Conservation (phyloP, 192 early-diverging fungal species). For the Coemansia erecta region DNA sequence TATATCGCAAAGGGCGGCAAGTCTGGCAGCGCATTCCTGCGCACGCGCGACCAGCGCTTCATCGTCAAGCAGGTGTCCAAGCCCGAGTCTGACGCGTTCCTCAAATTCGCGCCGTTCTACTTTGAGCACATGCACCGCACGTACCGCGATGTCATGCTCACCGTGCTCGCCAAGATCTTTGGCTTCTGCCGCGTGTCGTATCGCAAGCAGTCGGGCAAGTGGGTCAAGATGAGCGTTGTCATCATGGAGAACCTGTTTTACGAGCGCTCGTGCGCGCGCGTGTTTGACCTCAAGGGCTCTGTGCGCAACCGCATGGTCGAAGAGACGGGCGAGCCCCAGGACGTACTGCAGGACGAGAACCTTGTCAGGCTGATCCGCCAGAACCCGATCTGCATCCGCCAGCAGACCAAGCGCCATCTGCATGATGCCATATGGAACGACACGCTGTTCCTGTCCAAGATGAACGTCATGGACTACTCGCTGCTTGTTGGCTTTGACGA, state of each 20-base stretch:
- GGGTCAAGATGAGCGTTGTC: slow-evolving; percentile 83
- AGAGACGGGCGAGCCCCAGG: slow-evolving; percentile 75
- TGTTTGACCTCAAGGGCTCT: slow-evolving; percentile 94
- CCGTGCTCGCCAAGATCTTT: slow-evolving; percentile 84
- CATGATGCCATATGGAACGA: slow-evolving; percentile 88
- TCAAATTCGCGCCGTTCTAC: slow-evolving; percentile 87
- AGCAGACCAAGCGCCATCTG: slow-evolving; percentile 84
- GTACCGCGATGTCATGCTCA: slow-evolving; percentile 59
- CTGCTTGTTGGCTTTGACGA: slow-evolving; percentile 93
- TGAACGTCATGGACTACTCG: slow-evolving; percentile 98
- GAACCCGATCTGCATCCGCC: slow-evolving; percentile 86
- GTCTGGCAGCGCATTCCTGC: slow-evolving; percentile 86
- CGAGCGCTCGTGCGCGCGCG: slow-evolving; percentile 65
- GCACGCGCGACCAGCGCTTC: slow-evolving; percentile 88
- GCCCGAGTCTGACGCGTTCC: slow-evolving; percentile 82
- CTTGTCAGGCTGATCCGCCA: slow-evolving; percentile 74
- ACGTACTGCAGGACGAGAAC: slow-evolving; percentile 92
- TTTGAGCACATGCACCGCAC: slow-evolving; percentile 70
- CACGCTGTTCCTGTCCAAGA: slow-evolving; percentile 87
- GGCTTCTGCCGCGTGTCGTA: slow-evolving; percentile 90
- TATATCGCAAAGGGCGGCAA: slow-evolving; percentile 89
- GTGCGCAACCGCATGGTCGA: slow-evolving; percentile 91
- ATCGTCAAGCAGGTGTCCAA: slow-evolving; percentile 88
- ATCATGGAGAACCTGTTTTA: slow-evolving; percentile 98
- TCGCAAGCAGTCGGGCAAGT: slow-evolving; percentile 81